A percentile compares a stretch with the other conserved stretches of the same genome.
Conservation (phyloP, 2,329 filamentous ascomycete species). For the Dothiorella sarmentorum region DNA sequence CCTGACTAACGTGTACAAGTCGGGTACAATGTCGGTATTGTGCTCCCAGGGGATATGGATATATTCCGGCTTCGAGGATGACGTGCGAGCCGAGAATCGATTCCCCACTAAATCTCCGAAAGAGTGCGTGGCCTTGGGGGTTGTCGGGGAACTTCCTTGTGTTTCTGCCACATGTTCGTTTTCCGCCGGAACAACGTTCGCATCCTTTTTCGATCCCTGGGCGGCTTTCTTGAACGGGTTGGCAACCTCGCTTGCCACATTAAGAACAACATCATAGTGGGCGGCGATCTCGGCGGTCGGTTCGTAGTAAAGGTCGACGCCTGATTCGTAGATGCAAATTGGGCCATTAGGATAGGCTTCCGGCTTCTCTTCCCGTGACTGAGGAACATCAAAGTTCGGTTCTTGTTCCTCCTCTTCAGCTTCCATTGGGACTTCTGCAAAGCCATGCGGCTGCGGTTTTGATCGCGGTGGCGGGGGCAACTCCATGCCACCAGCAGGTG, state of each 20-base stretch:
- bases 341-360: conserved; percentile 80
- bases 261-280: conserved; percentile 77
- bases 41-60: conserved; percentile 87
- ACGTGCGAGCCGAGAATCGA: conserved; percentile 19
- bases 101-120: conserved; percentile 22
- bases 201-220: conserved; percentile 17
- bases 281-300: conserved; percentile 74
- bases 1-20: conserved; percentile 72
- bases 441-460: conserved; percentile 33
- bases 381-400: conserved; percentile 52
- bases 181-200: conserved; percentile 9
- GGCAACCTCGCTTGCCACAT: conserved; percentile 76
- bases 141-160: conserved; percentile 43
- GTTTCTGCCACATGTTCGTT: conserved; percentile 17
- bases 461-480: conserved; percentile 41
- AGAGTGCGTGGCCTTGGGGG: conserved; percentile 50
- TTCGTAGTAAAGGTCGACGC: conserved; percentile 76
- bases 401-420: conserved; percentile 61
- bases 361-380: conserved; percentile 65
- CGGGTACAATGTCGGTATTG: conserved; percentile 78
- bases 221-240: conserved; percentile 61
- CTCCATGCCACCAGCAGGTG: conserved; percentile 50
- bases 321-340: conserved; percentile 74
- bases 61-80: conserved; percentile 63
- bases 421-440: conserved; percentile 62